phyloP scores from a whole-genome alignment of 225 moss, liverwort and hornwort species.

The Straminergon stramineum region DNA sequence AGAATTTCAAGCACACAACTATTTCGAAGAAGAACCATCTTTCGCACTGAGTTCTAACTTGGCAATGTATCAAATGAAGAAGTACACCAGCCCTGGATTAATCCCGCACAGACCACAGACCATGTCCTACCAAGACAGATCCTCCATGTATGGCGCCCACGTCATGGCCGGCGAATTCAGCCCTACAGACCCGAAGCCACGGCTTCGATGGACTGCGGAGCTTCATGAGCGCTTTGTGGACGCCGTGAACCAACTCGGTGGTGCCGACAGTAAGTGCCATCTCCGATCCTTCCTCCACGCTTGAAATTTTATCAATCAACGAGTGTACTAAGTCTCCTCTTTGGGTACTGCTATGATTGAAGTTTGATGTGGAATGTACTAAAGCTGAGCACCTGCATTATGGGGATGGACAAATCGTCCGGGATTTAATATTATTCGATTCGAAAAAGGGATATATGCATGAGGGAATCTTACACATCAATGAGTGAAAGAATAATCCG shows the following conservation, averaged over 20 bases:
- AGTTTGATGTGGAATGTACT: background rate
- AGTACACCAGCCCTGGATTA: constrained; percentile 35
- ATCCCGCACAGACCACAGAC: constrained; percentile 25
- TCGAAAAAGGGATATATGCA: background rate
- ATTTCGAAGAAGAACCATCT: background rate
- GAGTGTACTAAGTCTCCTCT: background rate
- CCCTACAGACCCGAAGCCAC: constrained; percentile 39
- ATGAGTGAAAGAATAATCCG: background rate
- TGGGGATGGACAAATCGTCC: background rate
- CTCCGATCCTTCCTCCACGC: background rate
- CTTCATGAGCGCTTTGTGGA: constrained; percentile 53
- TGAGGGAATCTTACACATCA: background rate
- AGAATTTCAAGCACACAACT: background rate
- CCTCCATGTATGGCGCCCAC: constrained; percentile 26
- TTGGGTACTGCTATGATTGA: background rate
- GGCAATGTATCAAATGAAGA: constrained; percentile 55
- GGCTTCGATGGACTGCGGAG: constrained; percentile 47
- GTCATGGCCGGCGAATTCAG: constrained; percentile 29
- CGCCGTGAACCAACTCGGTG: constrained; percentile 47
- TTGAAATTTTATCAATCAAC: background rate
- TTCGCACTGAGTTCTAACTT: background rate
- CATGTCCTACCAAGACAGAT: constrained; percentile 12
- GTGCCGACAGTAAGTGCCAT: constrained; percentile 41
- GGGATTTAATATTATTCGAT: background rate
- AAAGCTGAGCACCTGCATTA: background rate